A percentile compares a stretch with the other conserved stretches of the same genome.
Conservation (phyloP, 345 rosid genomes). For the Syzygium grande region DNA sequence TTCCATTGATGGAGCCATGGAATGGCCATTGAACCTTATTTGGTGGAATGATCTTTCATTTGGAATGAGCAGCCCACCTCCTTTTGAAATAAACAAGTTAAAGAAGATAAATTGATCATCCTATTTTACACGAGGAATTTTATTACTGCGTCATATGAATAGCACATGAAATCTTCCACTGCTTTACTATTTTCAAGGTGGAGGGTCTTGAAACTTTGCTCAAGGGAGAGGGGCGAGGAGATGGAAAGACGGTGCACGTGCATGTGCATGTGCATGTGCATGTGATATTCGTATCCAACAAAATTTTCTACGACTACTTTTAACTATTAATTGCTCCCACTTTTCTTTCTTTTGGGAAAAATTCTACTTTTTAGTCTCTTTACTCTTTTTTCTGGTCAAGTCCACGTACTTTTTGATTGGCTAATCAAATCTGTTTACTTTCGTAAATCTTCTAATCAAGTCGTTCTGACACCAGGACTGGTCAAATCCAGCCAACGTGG, state of each 20-base stretch:
- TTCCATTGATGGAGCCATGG: neutral
- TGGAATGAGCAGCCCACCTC: neutral
- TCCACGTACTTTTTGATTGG: neutral
- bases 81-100: neutral
- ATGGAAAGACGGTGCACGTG: neutral
- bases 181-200: neutral
- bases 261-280: no score
- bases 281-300: neutral
- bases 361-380: neutral
- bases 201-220: neutral
- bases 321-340: neutral
- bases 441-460: neutral
- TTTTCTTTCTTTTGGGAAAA: neutral
- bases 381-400: neutral
- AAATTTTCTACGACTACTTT: fast-evolving
- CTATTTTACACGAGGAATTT: neutral
- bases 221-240: neutral
- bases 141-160: neutral
- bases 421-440: neutral
- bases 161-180: neutral
- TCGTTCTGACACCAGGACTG: neutral
- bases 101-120: neutral
- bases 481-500: neutral
- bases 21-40: neutral
- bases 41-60: neutral